Conservation (phyloP, 164 flowering plant species). For the Piper longum region DNA sequence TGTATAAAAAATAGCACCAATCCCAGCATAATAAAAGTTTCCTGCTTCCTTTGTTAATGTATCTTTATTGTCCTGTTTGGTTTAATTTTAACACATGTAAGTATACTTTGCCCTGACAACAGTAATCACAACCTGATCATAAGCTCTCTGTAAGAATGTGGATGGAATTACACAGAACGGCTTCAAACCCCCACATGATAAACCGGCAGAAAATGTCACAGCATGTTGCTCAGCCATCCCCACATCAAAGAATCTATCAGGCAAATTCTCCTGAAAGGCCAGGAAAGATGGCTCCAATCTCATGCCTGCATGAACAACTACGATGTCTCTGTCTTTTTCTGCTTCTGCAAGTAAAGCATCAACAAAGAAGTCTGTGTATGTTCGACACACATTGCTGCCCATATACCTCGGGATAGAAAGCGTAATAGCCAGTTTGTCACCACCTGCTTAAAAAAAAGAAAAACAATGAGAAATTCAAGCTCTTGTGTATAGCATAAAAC, state of each 20-base stretch:
- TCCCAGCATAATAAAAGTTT: no score
- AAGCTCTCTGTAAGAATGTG: constrained; percentile 76
- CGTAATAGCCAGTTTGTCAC: constrained; percentile 12
- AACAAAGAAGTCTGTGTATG: constrained; percentile 61
- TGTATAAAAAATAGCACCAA: no score
- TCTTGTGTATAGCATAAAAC: not conserved
- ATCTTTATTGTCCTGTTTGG: no score
- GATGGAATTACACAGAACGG: constrained; percentile 91
- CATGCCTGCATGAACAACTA: constrained; percentile 71
- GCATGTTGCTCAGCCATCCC: constrained; percentile 98
- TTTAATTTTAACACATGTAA: no score
- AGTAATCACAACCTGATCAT: constrained; percentile 55
- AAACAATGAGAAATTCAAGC: not conserved
- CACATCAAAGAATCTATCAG: constrained; percentile 66
- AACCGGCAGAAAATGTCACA: constrained; percentile 86
- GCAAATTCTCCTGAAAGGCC: constrained; percentile 44
- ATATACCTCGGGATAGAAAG: constrained; percentile 9
- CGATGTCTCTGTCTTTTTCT: constrained; percentile 55
- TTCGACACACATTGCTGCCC: constrained; percentile 23
- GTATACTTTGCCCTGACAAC: not conserved
- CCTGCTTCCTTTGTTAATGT: no score
- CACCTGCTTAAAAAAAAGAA: constrained; percentile 20
- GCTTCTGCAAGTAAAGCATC: constrained; percentile 65
- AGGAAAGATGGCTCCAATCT: constrained; percentile 56
- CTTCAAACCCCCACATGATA: constrained; percentile 83